These are phyloP conservation scores for Begonia peltatifolia DNA, from an alignment of 306 rosid species.

Conservation along the genomic window DNA sequence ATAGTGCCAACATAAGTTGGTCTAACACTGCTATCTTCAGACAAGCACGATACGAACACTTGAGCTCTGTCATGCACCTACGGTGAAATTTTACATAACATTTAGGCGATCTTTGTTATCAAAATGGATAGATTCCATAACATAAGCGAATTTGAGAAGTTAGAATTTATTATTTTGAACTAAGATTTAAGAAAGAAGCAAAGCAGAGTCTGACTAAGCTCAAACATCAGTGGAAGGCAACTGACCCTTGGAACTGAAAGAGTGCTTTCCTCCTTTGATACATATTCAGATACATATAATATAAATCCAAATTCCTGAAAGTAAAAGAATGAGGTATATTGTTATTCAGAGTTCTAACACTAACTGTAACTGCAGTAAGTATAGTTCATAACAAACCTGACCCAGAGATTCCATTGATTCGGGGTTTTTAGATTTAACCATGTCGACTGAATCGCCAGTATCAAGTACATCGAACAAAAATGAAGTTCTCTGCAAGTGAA, in stretches of 20 bases:
- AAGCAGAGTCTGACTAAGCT: neutral
- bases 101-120: neutral
- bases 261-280: conserved; percentile 30
- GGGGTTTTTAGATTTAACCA: conserved; percentile 52
- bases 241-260: conserved; percentile 57
- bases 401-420: conserved; percentile 66
- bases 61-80: conserved; percentile 98
- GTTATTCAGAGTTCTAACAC: too few relatives aligned
- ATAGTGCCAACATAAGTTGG: conserved; percentile 62
- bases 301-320: conserved; percentile 74
- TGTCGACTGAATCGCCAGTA: conserved; percentile 25
- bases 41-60: conserved; percentile 56
- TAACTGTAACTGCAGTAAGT: conserved; percentile 6
- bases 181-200: neutral
- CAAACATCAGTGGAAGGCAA: neutral
- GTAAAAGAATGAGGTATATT: too few relatives aligned
- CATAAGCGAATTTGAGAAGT: too few relatives aligned
- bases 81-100: conserved; percentile 4
- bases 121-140: too few relatives aligned
- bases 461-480: conserved; percentile 41
- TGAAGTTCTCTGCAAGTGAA: conserved; percentile 33
- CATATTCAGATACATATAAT: conserved; percentile 45
- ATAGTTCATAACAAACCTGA: conserved; percentile 41
- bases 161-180: too few relatives aligned
- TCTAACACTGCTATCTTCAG: conserved; percentile 24